Evolutionary conservation across 345 rosid species (phyloP), one percentile per base, ranked within the genome.

Genomic region (Euphorbia lathyris): DNA sequence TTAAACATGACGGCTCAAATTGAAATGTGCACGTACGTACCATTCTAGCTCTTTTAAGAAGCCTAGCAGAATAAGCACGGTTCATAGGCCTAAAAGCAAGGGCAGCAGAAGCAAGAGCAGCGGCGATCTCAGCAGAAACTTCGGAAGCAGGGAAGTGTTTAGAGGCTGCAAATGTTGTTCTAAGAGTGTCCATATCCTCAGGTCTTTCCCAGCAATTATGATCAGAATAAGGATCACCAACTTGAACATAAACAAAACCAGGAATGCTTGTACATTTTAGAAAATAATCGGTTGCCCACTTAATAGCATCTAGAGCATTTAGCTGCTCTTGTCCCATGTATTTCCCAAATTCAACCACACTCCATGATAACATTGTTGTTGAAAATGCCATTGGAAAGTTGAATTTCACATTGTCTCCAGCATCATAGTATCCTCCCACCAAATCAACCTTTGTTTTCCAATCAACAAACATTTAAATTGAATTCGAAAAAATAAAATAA

Each of bases 321-420:
- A 8, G 36, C 71, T 47, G 73, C 20, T 75, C 78, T 12, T 66
- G 13, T 9, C 71, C 74, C 78, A 75, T 75, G 53, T 65, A 43
- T 17, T 26, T 50, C 14, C 70, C 68, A 10, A 56, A 70, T 25
- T 75, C 78, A 1, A 69, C 9, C 6, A 75, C 78, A 59, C 74
- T 65, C 78, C 74, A 75, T 1, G 78, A 66, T 52, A 75, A 62
- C 67, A 70, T 65, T 25, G 74, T 75, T n/a, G 78, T 75, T 11
- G 78, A 55, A 61, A 69, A 75, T 9, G 78, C 78, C 78, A 75
- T 75, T 47, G 78, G 78, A 47, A 75, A 75, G 73, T 64, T 75
- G 74, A 69, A 75, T 36, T 75, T 75, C 0, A 75, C 74, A 34
- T 75, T 75, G 73, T 74, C 77, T 13, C 77, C 77, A 2, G 77